These are phyloP conservation scores for Neurospora africana DNA, from an alignment of 495 filamentous ascomycete species.

Conservation along the genomic window DNA sequence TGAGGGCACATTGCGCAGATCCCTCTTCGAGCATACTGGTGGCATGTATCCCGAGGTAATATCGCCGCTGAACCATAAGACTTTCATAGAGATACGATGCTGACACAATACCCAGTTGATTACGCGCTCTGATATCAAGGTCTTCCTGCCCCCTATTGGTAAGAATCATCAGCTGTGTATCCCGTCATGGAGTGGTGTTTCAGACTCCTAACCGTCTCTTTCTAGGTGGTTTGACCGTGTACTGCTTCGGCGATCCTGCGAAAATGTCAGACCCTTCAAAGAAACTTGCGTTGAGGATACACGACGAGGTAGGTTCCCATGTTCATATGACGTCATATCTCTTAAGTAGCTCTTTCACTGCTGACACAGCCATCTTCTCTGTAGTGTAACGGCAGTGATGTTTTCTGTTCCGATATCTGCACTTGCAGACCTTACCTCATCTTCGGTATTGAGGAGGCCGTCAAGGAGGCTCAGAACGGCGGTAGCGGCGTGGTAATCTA, in stretches of 20 bases:
- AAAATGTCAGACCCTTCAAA: conserved; percentile 85
- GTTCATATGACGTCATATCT: not conserved
- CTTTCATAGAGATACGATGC: not conserved
- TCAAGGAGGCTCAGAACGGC: conserved; percentile 90
- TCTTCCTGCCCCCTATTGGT: conserved; percentile 90
- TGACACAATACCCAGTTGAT: conserved; percentile 48
- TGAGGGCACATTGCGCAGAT: conserved; percentile 74
- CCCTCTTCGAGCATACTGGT: conserved; percentile 90
- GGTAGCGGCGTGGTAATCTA: conserved; percentile 97
- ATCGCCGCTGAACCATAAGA: not conserved
- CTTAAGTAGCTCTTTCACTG: conserved; percentile 1
- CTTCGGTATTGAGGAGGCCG: conserved; percentile 92
- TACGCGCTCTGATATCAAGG: conserved; percentile 84
- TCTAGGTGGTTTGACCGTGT: conserved; percentile 82
- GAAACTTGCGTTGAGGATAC: conserved; percentile 76
- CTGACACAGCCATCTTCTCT: conserved; percentile 2
- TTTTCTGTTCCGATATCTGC: conserved; percentile 97
- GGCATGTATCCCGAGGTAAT: conserved; percentile 72
- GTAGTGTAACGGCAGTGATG: conserved; percentile 88
- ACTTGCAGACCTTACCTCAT: conserved; percentile 95
- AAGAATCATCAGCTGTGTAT: conserved; percentile 7
- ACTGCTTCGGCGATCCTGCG: conserved; percentile 90
- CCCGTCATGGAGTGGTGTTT: conserved; percentile 9
- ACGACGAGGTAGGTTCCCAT: conserved; percentile 60
- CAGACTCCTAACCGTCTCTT: conserved; percentile 17